Conservation (phyloP, 106 monocot species). For the Acanthochlamys bracteata region DNA sequence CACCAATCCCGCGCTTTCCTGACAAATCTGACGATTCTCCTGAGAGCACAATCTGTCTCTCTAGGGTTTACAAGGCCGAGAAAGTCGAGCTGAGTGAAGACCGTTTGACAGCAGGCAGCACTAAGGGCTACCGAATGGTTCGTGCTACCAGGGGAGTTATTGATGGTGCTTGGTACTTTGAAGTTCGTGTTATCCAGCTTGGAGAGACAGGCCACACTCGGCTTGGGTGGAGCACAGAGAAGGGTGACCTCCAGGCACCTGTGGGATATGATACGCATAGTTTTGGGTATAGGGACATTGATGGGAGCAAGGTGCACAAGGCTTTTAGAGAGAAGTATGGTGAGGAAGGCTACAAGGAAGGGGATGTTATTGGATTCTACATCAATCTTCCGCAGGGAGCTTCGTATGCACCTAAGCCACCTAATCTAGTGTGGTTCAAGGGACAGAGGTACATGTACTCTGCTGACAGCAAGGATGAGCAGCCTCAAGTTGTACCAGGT, state of each 20-base stretch:
- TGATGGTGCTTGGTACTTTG: slow-evolving; percentile 88
- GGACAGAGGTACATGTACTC: slow-evolving; percentile 64
- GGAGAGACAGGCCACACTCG: slow-evolving; percentile 78
- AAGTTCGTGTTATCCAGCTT: slow-evolving; percentile 50
- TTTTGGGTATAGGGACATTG: slow-evolving; percentile 83
- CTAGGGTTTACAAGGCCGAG: slow-evolving; percentile 83
- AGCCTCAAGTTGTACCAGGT: slow-evolving; percentile 75
- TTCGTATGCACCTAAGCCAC: slow-evolving; percentile 56
- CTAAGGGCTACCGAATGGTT: slow-evolving; percentile 94
- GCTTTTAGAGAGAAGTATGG: slow-evolving; percentile 82
- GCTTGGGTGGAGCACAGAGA: slow-evolving; percentile 82
- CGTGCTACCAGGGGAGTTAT: slow-evolving; percentile 77
- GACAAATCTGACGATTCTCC: slow-evolving; percentile 71
- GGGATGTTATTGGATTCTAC: slow-evolving; percentile 93
- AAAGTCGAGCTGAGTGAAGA: slow-evolving; percentile 79
- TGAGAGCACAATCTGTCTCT: slow-evolving; percentile 51
- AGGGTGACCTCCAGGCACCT: slow-evolving; percentile 91
- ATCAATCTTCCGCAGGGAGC: slow-evolving; percentile 76
- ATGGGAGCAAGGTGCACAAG: slow-evolving; percentile 82
- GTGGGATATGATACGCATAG: slow-evolving; percentile 82
- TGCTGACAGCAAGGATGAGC: slow-evolving; percentile 68
- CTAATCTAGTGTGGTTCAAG: slow-evolving; percentile 62
- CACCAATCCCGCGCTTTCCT: slow-evolving; percentile 62
- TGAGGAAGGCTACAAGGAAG: slow-evolving; percentile 60
- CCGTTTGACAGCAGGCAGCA: slow-evolving; percentile 69